These are phyloP conservation scores for Suhomyces atakaporum DNA, from an alignment of 1,139 yeast genomes.

Conservation along the genomic window DNA sequence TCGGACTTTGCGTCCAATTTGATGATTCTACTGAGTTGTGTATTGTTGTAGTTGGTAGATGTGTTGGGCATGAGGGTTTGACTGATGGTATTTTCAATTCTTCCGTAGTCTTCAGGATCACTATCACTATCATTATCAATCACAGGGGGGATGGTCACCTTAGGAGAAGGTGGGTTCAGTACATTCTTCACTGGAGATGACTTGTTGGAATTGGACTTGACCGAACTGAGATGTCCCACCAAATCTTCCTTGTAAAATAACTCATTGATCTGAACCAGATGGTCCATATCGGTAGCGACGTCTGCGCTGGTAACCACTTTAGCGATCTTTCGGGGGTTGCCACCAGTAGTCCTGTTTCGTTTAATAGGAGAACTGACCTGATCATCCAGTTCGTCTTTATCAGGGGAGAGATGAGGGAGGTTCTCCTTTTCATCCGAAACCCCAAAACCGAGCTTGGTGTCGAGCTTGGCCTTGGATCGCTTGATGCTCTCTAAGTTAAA, in stretches of 20 bases:
- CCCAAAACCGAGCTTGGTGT: constrained; percentile 6
- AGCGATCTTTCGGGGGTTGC: constrained; percentile 23
- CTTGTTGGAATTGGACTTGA: constrained; percentile 18
- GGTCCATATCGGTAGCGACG: constrained; percentile 16
- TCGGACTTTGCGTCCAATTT: constrained; percentile 15
- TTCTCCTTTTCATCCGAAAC: constrained; percentile 24
- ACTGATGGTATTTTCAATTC: constrained; percentile 22
- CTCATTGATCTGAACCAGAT: constrained; percentile 25
- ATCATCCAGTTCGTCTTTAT: constrained; percentile 11
- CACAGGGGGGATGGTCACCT: constrained; percentile 12
- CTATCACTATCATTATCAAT: constrained; percentile 32
- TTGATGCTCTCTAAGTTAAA: constrained; percentile 17
- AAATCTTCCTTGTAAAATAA: constrained; percentile 29
- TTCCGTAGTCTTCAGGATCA: constrained; percentile 26
- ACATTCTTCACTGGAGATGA: neutral
- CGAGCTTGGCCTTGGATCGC: constrained; percentile 15
- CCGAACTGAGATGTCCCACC: constrained; percentile 24
- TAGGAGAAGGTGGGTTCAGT: neutral
- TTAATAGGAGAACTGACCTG: constrained; percentile 20
- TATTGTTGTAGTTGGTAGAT: constrained; percentile 17
- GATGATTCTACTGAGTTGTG: constrained; percentile 26
- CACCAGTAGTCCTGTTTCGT: constrained; percentile 15
- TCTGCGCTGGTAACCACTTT: constrained; percentile 26
- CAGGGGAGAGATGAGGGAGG: constrained; percentile 22
- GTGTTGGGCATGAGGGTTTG: constrained; percentile 24